Evolutionary conservation across 1,284 basidiomycete species (phyloP).

Genomic region (Laetiporus sulphureus): DNA sequence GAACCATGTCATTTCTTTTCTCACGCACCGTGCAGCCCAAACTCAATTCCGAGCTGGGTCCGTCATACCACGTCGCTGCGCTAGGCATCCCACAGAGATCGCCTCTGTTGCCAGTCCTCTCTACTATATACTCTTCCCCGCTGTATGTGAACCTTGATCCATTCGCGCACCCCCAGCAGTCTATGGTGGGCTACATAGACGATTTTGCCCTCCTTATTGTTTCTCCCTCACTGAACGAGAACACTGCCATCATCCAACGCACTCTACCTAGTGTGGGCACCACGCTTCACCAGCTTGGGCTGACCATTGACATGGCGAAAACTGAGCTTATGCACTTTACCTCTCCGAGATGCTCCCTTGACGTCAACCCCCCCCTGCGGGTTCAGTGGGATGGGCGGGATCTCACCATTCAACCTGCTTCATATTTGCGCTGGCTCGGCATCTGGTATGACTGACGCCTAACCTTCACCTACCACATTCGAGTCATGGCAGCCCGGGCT

Average conservation of each 20-base stretch:
- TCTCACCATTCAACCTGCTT: neutral
- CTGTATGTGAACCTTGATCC: neutral
- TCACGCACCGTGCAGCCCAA: neutral
- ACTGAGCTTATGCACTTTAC: neutral
- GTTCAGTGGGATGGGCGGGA: too few relatives aligned
- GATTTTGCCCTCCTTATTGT: neutral
- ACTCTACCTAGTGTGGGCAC: neutral
- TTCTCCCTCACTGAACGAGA: neutral
- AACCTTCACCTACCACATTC: neutral
- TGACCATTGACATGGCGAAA: neutral
- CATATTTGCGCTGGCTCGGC: neutral
- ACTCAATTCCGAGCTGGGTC: neutral
- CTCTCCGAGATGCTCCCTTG: too few relatives aligned
- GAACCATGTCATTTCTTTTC: neutral
- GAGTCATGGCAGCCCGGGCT: neutral
- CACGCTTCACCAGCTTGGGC: neutral
- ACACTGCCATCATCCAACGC: neutral
- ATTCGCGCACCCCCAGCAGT: neutral
- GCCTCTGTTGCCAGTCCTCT: neutral
- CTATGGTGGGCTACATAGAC: neutral
- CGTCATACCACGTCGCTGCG: neutral
- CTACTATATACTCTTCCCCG: neutral
- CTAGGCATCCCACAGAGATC: neutral
- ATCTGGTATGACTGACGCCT: neutral
- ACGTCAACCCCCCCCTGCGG: neutral